A percentile compares a stretch with the other conserved stretches of the same genome.
Evolutionary conservation across 441 rosid species (phyloP).

Genomic region (Mallotus repandus): DNA sequence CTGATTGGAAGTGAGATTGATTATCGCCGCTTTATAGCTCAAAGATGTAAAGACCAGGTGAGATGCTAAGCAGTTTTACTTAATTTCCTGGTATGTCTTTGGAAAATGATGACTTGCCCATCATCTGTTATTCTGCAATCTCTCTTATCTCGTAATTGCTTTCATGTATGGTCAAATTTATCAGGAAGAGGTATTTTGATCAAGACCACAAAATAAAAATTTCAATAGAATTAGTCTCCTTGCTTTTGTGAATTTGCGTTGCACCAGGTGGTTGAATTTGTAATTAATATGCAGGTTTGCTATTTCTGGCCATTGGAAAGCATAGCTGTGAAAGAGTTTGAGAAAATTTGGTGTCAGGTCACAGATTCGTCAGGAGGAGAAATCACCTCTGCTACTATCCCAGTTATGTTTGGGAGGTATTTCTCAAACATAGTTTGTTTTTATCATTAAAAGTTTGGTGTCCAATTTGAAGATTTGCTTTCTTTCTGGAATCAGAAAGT

Average conservation of each 20-base stretch:
- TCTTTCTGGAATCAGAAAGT: constrained; percentile 40
- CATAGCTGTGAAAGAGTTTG: constrained; percentile 47
- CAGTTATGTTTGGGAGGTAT: constrained; percentile 96
- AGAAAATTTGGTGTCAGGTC: constrained; percentile 64
- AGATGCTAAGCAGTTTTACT: constrained; percentile 2
- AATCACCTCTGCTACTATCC: constrained; percentile 55
- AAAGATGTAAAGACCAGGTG: constrained; percentile 54
- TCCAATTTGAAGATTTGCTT: constrained; percentile 9
- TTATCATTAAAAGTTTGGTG: constrained; percentile 1
- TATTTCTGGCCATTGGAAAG: constrained; percentile 71
- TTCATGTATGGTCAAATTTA: not conserved
- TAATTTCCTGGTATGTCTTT: constrained; percentile 2
- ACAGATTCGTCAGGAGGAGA: constrained; percentile 55
- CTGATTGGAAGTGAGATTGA: constrained; percentile 81
- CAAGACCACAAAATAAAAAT: not conserved
- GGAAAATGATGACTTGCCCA: not conserved
- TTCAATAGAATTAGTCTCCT: not conserved
- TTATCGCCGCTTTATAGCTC: constrained; percentile 74
- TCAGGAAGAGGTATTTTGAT: not conserved
- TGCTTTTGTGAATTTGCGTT: not conserved
- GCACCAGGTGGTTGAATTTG: constrained; percentile 21
- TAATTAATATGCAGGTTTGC: constrained; percentile 52
- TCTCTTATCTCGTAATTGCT: not conserved
- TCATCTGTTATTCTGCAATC: not conserved
- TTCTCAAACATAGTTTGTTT: constrained; percentile 15